phyloP scores from a whole-genome alignment of 192 early-diverging fungal species.

The Coemansia sp. region DNA sequence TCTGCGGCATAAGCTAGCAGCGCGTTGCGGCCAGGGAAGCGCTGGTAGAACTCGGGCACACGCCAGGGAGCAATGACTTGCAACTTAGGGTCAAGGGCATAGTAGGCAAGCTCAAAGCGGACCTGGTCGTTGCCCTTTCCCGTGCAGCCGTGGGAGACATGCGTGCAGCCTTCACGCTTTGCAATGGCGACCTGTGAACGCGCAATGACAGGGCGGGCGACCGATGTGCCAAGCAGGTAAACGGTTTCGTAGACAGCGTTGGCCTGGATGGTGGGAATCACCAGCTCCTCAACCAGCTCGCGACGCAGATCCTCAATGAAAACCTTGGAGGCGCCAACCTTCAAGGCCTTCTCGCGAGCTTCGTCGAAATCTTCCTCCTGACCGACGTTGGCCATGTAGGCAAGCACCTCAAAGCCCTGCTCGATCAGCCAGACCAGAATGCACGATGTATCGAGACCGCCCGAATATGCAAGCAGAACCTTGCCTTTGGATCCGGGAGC shows the following conservation, averaged over 20 bases:
- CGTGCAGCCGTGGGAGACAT: slow-evolving; percentile 98
- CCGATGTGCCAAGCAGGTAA: slow-evolving; percentile 95
- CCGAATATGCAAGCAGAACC: slow-evolving; percentile 94
- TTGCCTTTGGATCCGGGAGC: slow-evolving; percentile 71
- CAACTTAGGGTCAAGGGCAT: slow-evolving; percentile 89
- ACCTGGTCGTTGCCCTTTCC: slow-evolving; percentile 99
- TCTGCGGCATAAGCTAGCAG: slow-evolving; percentile 88
- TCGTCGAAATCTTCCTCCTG: slow-evolving; percentile 99
- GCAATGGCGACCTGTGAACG: slow-evolving; percentile 90
- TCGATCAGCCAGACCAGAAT: slow-evolving; percentile 99
- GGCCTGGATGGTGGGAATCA: slow-evolving; percentile 91
- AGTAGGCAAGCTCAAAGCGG: slow-evolving; percentile 98
- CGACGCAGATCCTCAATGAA: slow-evolving; percentile 95
- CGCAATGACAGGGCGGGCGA: slow-evolving; percentile 96
- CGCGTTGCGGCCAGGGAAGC: slow-evolving; percentile 90
- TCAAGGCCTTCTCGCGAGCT: slow-evolving; percentile 87
- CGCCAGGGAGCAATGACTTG: slow-evolving; percentile 98
- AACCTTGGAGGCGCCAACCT: slow-evolving; percentile 90
- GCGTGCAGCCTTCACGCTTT: slow-evolving; percentile 87
- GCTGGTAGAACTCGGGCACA: slow-evolving; percentile 91
- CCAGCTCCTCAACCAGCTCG: slow-evolving; percentile 89
- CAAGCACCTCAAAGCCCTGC: slow-evolving; percentile 94
- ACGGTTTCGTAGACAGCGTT: slow-evolving; percentile 95
- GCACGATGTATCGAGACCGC: slow-evolving; percentile 98
- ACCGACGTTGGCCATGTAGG: slow-evolving; percentile 97